A percentile compares a stretch with the other conserved stretches of the same genome.
Evolutionary conservation across 495 filamentous ascomycete genomes (phyloP).

Genomic region (Saxophila tyrrhenica): DNA sequence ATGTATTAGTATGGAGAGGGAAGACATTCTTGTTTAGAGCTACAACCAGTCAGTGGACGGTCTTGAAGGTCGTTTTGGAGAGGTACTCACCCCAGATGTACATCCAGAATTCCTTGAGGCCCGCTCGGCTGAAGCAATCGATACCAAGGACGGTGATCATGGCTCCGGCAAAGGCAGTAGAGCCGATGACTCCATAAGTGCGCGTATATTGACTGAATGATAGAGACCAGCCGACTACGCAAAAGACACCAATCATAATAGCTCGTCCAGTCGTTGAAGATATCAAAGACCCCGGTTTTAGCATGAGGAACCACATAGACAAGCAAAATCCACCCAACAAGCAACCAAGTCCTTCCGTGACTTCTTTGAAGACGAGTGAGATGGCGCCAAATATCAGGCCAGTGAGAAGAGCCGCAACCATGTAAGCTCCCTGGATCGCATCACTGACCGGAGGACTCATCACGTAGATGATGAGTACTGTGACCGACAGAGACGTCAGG

Average conservation of each 20-base stretch:
- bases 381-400: slow-evolving; percentile 66
- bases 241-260: slow-evolving; percentile 65
- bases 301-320: slow-evolving; percentile 76
- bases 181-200: slow-evolving; percentile 61
- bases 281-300: slow-evolving; percentile 68
- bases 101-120: slow-evolving; percentile 90
- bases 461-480: slow-evolving; percentile 78
- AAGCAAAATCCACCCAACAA: slow-evolving; percentile 78
- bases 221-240: slow-evolving; percentile 51
- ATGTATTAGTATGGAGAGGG: slow-evolving; percentile 60
- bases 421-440: slow-evolving; percentile 76
- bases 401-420: slow-evolving; percentile 67
- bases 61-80: neutral
- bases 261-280: slow-evolving; percentile 47
- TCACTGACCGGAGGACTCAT: slow-evolving; percentile 68
- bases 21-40: slow-evolving; percentile 70
- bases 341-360: slow-evolving; percentile 80
- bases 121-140: slow-evolving; percentile 81
- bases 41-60: slow-evolving; percentile 24
- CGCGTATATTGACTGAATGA: slow-evolving; percentile 74
- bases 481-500: slow-evolving; percentile 59
- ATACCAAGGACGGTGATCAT: slow-evolving; percentile 72
- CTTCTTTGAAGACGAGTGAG: slow-evolving; percentile 68
- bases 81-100: slow-evolving; percentile 69
- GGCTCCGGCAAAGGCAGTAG: slow-evolving; percentile 69